These are phyloP conservation scores for Vararia minispora DNA, from an alignment of 768 basidiomycete genomes.

Conservation along the genomic window DNA sequence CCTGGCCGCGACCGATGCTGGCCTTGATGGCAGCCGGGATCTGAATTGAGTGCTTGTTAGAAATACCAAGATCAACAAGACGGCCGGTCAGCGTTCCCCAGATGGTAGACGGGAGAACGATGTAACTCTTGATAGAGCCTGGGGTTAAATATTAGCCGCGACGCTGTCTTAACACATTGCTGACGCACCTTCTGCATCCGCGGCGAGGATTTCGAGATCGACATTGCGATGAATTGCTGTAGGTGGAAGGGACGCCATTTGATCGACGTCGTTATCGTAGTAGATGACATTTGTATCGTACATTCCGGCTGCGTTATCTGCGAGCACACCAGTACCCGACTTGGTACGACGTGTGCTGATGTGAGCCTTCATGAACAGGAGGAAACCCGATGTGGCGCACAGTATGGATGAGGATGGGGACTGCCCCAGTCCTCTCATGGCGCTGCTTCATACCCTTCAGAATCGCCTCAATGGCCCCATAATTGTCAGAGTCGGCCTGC, in stretches of 20 bases:
- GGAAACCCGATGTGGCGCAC: constrained; percentile 23
- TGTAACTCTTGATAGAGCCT: constrained; percentile 39
- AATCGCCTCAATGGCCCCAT: constrained; percentile 31
- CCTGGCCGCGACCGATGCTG: constrained; percentile 32
- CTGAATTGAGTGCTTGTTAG: constrained; percentile 39
- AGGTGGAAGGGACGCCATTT: constrained; percentile 31
- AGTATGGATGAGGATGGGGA: constrained; percentile 49
- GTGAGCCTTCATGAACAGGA: not conserved
- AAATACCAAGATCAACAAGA: constrained; percentile 40
- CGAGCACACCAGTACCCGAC: constrained; percentile 25
- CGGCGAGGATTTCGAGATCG: constrained; percentile 35
- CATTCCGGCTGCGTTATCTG: constrained; percentile 31
- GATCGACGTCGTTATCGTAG: constrained; percentile 32
- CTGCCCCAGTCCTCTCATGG: constrained; percentile 26
- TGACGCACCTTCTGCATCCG: constrained; percentile 31
- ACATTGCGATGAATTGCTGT: constrained; percentile 37
- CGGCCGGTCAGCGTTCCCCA: constrained; percentile 38
- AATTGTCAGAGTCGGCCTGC: constrained; percentile 37
- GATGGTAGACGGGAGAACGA: constrained; percentile 43
- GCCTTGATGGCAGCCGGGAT: constrained; percentile 36
- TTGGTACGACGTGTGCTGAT: not conserved
- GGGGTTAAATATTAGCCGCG: constrained; percentile 8
- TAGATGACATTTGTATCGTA: constrained; percentile 27
- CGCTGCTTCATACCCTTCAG: constrained; percentile 41
- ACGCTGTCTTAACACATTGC: not conserved